phyloP scores from a whole-genome alignment of 768 basidiomycete genomes.

The Amylocystis lapponica region DNA sequence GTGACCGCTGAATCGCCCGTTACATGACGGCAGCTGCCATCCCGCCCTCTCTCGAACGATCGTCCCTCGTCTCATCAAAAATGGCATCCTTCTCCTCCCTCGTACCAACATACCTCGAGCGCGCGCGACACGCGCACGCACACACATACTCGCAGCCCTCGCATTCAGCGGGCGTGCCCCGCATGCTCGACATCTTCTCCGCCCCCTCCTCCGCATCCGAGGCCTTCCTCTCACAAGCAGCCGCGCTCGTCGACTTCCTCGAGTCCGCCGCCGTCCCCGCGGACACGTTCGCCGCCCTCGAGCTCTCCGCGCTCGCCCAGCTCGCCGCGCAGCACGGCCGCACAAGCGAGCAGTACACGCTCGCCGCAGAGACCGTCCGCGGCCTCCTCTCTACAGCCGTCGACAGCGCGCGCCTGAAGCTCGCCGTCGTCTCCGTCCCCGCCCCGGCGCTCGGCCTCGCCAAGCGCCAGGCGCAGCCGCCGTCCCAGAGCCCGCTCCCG shows the following conservation, averaged over 20 bases:
- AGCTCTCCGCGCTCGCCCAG: conserved; percentile 45
- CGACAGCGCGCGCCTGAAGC: conserved; percentile 32
- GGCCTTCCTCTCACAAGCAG: conserved; percentile 35
- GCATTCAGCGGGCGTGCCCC: conserved; percentile 24
- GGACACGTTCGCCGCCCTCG: conserved; percentile 56
- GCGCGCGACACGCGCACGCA: conserved; percentile 54
- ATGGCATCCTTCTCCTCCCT: conserved; percentile 43
- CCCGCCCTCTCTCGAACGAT: conserved; percentile 42
- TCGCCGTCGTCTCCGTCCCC: conserved; percentile 51
- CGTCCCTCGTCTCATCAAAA: conserved; percentile 38
- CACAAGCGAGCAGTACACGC: conserved; percentile 49
- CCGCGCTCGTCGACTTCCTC: conserved; percentile 49
- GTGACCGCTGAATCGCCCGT: background rate
- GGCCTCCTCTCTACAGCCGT: conserved; percentile 41
- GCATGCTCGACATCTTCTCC: conserved; percentile 36
- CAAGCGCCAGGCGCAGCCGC: conserved; percentile 30
- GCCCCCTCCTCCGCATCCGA: conserved; percentile 33
- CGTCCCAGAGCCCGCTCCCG: conserved; percentile 43
- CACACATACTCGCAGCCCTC: conserved; percentile 40
- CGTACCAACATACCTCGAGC: conserved; percentile 51
- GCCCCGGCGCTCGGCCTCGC: conserved; percentile 9
- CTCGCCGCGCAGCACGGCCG: conserved; percentile 43
- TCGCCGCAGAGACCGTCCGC: conserved; percentile 41
- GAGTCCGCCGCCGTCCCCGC: conserved; percentile 37
- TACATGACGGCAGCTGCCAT: conserved; percentile 41